Evolutionary conservation across 1,284 basidiomycete species (phyloP), one percentile per base, ranked within the genome.

Genomic region (Schizophyllum amplum): DNA sequence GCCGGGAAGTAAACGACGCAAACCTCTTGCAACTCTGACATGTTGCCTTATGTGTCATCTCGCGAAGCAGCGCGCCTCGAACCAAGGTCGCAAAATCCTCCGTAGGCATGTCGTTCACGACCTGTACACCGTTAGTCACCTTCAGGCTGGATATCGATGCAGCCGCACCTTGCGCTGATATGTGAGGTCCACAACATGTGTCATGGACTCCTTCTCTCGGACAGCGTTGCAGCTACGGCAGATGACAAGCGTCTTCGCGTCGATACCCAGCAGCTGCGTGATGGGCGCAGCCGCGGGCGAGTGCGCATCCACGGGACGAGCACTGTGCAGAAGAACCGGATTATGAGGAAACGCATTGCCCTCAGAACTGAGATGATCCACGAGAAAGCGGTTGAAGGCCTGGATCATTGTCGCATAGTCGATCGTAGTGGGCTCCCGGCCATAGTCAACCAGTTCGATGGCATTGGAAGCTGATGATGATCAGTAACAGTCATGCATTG

Each of bases 391-490:
- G 69, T 98, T 94, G 75, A 98, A 95, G 22, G 85, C 84, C 72
- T 98, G 97, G 26, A 98, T 97, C 70, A 94, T 88, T 55, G 90
- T 86, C 1, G 86, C 85, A 66, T 97, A 95, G 62, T 89, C 85
- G 24, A 88, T 78, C 61, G 84, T 81, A 9, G 77, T 74, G 5
- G 78, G 73, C 61, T 94, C 87, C 49, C 86, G 81, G 11, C 92
- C 92, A 62, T 89, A 90, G 67, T 99, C 96, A 63, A 98, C 84
- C 27, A 98, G 78, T 33, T 95, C 94, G 24, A 98, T 84, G 7
- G 91, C 87, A 59, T 89, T 87, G 17, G 89, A 86, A 64, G 75
- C 76, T 82, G 57, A 24, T 26, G 24, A 33, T 17, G 25, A 53
- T 49, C 6, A 53, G 49, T n/a, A 53, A 49, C 21, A 48, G 5